Conservation (phyloP, 371 early-diverging fungal species). For the Capniomyces stellatus region DNA sequence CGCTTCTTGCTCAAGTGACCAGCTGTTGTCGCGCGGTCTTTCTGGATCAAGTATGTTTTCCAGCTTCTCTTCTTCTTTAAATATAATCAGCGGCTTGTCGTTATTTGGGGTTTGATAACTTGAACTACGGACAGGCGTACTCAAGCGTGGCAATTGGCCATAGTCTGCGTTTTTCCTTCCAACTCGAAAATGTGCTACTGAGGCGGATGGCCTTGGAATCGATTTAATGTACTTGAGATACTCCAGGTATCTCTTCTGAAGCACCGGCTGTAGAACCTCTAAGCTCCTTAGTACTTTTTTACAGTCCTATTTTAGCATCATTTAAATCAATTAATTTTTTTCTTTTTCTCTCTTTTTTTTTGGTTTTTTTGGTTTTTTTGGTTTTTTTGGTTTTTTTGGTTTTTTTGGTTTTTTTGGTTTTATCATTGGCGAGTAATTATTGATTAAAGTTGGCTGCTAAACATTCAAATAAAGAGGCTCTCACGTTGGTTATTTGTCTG, state of each 20-base stretch:
- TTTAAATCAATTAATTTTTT: not conserved
- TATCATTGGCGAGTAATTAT: not conserved
- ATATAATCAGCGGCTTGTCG: constrained; percentile 5
- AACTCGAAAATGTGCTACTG: constrained; percentile 18
- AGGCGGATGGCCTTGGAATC: constrained; percentile 13
- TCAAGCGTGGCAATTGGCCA: too few relatives aligned
- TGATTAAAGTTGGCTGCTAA: not conserved
- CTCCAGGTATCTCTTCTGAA: constrained; percentile 15
- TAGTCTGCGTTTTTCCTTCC: constrained; percentile 5
- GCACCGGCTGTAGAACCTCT: constrained; percentile 20
- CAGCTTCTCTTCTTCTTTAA: not conserved
- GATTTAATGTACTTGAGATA: constrained; percentile 17
- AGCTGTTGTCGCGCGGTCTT: not conserved
- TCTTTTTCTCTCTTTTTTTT: too few relatives aligned
- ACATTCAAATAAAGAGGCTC: not conserved
- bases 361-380: too few relatives aligned
- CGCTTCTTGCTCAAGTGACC: constrained; percentile 2
- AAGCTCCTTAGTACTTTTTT: constrained; percentile 13
- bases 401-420: too few relatives aligned
- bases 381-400: too few relatives aligned
- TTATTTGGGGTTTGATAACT: too few relatives aligned
- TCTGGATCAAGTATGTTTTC: too few relatives aligned
- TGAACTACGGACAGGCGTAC: too few relatives aligned
- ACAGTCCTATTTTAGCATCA: constrained; percentile 4
- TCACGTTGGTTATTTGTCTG: constrained; percentile 9